Conservation (phyloP, 495 filamentous ascomycete species). For the Aspergillus olivimuriae region DNA sequence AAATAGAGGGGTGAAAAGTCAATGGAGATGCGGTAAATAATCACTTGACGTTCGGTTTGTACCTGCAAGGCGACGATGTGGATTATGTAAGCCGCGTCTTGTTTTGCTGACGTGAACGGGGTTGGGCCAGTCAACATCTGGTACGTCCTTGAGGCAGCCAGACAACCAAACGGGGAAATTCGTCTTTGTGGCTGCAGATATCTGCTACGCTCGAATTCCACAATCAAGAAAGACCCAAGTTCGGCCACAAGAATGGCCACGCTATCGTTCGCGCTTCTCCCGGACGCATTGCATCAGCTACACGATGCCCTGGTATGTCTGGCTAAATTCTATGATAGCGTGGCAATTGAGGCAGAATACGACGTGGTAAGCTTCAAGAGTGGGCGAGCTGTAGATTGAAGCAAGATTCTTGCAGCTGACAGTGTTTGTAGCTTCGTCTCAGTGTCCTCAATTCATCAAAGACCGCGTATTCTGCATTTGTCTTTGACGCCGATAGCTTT, state of each 20-base stretch:
- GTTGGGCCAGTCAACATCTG: too few relatives aligned
- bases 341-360: slow-evolving; percentile 75
- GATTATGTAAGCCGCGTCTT: slow-evolving; percentile 20
- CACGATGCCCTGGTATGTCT: slow-evolving; percentile 85
- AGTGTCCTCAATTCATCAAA: slow-evolving; percentile 88
- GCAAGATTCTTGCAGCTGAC: slow-evolving; percentile 4
- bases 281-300: slow-evolving; percentile 63
- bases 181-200: background rate
- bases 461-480: slow-evolving; percentile 82
- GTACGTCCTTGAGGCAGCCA: too few relatives aligned
- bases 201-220: too few relatives aligned
- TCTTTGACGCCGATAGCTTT: slow-evolving; percentile 65
- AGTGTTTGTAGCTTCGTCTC: slow-evolving; percentile 56
- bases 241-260: slow-evolving; percentile 54
- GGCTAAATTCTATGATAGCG: slow-evolving; percentile 84
- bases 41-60: background rate
- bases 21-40: too few relatives aligned
- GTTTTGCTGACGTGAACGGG: slow-evolving; percentile 2
- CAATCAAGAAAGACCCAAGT: too few relatives aligned
- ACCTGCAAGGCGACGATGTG: background rate
- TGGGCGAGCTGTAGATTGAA: too few relatives aligned
- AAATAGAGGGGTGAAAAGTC: too few relatives aligned
- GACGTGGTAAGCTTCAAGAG: slow-evolving; percentile 60
- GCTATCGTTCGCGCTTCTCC: slow-evolving; percentile 72
- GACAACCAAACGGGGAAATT: too few relatives aligned